Evolutionary conservation across 1,139 yeast species (phyloP).

Genomic region (Geotrichum reessii): DNA sequence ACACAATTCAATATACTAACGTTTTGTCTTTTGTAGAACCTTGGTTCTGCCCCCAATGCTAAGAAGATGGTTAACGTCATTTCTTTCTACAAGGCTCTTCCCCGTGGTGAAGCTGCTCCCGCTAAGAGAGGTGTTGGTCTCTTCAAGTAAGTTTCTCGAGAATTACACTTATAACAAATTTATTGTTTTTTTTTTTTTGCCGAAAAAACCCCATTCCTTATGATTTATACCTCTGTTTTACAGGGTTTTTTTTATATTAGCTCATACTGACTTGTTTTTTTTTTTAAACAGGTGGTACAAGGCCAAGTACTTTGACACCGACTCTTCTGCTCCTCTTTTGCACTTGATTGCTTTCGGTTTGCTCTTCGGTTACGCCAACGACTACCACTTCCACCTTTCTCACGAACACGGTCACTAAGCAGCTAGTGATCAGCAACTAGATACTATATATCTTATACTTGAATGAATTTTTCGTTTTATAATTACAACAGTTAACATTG

Average conservation of each 20-base stretch:
- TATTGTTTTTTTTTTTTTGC: conserved; percentile 14
- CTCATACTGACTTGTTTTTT: neutral
- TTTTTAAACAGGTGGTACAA: conserved; percentile 49
- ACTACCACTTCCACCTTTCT: conserved; percentile 83
- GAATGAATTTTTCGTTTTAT: neutral
- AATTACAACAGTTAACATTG: neutral
- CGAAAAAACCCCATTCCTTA: neutral
- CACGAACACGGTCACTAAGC: conserved; percentile 41
- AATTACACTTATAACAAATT: neutral
- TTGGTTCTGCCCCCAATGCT: conserved; percentile 93
- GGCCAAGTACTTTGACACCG: conserved; percentile 65
- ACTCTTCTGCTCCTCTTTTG: conserved; percentile 66
- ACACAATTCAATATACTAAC: neutral
- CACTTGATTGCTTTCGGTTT: conserved; percentile 71
- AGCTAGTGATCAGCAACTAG: neutral
- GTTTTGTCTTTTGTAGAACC: conserved; percentile 49
- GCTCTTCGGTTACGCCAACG: conserved; percentile 81
- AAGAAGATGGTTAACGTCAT: conserved; percentile 96
- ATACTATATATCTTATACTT: neutral
- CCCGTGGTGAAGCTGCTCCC: conserved; percentile 81
- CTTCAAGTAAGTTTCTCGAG: conserved; percentile 41
- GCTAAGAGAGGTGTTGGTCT: conserved; percentile 64
- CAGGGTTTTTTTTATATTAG: no score
- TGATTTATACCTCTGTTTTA: no score
- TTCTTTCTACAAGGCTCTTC: conserved; percentile 89